These are phyloP conservation scores for Penicillium goetzii DNA, from an alignment of 495 filamentous ascomycete genomes.

Conservation along the genomic window DNA sequence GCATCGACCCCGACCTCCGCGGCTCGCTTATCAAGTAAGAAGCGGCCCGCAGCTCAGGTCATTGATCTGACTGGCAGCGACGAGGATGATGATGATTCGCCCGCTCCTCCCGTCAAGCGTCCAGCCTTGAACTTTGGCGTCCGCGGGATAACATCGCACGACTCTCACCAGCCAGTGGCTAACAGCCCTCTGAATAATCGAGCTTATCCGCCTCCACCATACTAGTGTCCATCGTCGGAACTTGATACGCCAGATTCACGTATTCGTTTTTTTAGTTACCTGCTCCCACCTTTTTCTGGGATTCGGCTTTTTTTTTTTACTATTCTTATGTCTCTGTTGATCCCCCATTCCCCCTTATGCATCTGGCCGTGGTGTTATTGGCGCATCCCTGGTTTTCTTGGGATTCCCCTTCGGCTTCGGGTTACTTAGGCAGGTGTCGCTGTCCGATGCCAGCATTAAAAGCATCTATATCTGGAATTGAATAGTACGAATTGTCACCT, in stretches of 20 bases:
- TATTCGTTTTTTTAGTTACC: not conserved
- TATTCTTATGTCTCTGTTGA: not conserved
- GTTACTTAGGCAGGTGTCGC: slow-evolving; percentile 4
- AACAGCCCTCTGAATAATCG: slow-evolving; percentile 30
- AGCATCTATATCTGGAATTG: not conserved
- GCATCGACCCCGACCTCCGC: slow-evolving; percentile 53
- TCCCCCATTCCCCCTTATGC: slow-evolving; percentile 13
- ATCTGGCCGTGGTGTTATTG: slow-evolving; percentile 30
- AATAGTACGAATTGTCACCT: not conserved
- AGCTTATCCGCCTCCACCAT: slow-evolving; percentile 27
- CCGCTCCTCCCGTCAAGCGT: slow-evolving; percentile 59
- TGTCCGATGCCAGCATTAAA: not conserved
- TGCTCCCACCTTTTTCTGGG: not conserved
- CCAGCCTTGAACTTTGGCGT: slow-evolving; percentile 30
- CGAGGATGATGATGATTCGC: slow-evolving; percentile 71
- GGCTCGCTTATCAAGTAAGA: slow-evolving; percentile 53
- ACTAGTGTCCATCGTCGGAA: slow-evolving; percentile 14
- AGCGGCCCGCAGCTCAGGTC: slow-evolving; percentile 64
- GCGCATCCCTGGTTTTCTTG: slow-evolving; percentile 15
- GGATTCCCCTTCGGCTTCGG: slow-evolving; percentile 8
- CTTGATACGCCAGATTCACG: not conserved
- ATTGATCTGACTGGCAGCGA: slow-evolving; percentile 81
- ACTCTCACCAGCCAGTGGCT: slow-evolving; percentile 28
- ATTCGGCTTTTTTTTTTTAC: not conserved
- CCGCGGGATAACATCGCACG: slow-evolving; percentile 28